Conservation (phyloP, 2,329 filamentous ascomycete genomes). For the Fusarium longipes region DNA sequence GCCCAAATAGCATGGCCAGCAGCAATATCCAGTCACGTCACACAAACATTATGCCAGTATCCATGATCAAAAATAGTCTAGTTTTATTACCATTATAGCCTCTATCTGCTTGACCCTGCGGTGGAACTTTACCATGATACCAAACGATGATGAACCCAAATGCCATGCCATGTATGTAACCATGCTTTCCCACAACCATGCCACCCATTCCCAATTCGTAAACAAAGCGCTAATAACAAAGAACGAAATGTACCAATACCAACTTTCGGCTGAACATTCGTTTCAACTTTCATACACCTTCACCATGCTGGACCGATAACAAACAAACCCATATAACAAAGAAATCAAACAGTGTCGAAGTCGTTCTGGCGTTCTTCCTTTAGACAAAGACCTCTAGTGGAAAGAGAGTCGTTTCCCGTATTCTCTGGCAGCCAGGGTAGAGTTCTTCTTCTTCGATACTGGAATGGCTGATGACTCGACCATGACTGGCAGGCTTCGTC, state of each 20-base stretch:
- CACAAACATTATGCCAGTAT: not conserved
- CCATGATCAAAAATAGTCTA: not conserved
- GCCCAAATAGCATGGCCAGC: too few relatives aligned
- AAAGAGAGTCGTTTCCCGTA: conserved; percentile 34
- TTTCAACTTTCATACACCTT: conserved; percentile 11
- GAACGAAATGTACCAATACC: conserved; percentile 10
- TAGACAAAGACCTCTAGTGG: conserved; percentile 16
- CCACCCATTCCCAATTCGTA: not conserved
- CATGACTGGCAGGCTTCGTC: conserved; percentile 37
- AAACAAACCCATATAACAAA: conserved; percentile 8
- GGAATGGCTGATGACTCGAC: conserved; percentile 12
- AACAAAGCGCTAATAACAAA: conserved; percentile 16
- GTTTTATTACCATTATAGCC: not conserved
- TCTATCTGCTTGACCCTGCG: not conserved
- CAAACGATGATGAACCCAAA: conserved; percentile 1
- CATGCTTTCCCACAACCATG: not conserved
- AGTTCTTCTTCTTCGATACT: conserved; percentile 20
- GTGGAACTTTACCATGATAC: conserved; percentile 7
- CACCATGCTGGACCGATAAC: not conserved
- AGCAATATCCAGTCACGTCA: not conserved
- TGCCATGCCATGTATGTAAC: not conserved
- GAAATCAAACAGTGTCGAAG: not conserved
- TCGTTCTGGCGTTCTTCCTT: not conserved
- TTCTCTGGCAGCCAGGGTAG: not conserved
- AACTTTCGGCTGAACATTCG: conserved; percentile 1